A percentile compares a stretch with the other conserved stretches of the same genome.
phyloP scores from a whole-genome alignment of 1,139 yeast genomes.

The Suhomyces bolitotheri region DNA sequence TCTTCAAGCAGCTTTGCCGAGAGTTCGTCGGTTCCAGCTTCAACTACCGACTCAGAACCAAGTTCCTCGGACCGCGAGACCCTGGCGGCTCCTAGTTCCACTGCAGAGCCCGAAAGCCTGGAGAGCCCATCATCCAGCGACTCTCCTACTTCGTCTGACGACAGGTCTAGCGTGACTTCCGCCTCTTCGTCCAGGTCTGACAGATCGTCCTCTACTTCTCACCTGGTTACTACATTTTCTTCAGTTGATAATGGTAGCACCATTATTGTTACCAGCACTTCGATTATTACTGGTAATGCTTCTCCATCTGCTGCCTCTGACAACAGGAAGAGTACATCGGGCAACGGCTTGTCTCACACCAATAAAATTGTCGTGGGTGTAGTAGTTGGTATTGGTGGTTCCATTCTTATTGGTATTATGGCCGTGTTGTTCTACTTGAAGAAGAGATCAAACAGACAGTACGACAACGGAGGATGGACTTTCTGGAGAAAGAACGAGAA shows the following conservation, averaged over 20 bases:
- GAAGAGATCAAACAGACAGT: conserved; percentile 33
- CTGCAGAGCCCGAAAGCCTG: not conserved
- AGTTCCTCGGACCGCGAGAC: not conserved
- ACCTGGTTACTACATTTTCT: conserved; percentile 28
- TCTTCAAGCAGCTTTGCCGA: not conserved
- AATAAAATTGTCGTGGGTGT: conserved; percentile 52
- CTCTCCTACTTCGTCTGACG: conserved; percentile 6
- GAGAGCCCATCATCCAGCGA: not conserved
- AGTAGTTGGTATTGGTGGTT: conserved; percentile 53
- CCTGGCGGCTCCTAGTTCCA: not conserved
- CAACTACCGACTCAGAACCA: not conserved
- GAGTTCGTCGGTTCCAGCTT: not conserved
- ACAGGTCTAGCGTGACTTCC: conserved; percentile 7
- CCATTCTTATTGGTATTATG: conserved; percentile 39
- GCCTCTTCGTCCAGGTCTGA: conserved; percentile 9
- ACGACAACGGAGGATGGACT: conserved; percentile 45
- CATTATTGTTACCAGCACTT: conserved; percentile 41
- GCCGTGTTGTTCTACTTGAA: conserved; percentile 38
- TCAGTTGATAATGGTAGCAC: conserved; percentile 42
- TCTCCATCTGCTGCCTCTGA: conserved; percentile 29
- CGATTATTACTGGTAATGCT: conserved; percentile 27
- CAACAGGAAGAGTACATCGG: conserved; percentile 12
- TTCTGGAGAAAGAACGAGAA: conserved; percentile 54
- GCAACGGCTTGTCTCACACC: conserved; percentile 34
- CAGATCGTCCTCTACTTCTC: conserved; percentile 9